Conservation (phyloP, 305 asterid species). For the Solanum hybrid region DNA sequence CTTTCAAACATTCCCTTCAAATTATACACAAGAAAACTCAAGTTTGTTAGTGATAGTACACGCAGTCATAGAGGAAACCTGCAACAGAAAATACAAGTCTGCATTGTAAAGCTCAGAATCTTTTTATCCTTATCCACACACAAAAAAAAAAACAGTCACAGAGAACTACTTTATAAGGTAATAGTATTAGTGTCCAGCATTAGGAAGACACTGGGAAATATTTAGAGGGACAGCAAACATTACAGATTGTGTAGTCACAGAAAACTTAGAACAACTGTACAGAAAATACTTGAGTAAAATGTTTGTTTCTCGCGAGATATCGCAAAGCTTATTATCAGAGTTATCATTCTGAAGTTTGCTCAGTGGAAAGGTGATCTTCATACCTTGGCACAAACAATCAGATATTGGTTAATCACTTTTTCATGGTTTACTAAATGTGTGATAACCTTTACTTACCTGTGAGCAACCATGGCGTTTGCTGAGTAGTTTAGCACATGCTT, state of each 20-base stretch:
- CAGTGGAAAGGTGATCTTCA: background rate
- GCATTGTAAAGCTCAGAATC: background rate
- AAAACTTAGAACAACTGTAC: background rate
- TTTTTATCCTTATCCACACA: background rate
- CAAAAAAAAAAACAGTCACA: background rate
- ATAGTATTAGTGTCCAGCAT: background rate
- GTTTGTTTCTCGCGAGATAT: background rate
- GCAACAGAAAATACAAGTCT: background rate
- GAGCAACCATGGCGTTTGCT: conserved; percentile 53
- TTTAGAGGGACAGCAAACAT: background rate
- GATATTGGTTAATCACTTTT: background rate
- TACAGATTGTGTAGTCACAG: background rate
- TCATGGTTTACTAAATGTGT: background rate
- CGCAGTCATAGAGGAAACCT: background rate
- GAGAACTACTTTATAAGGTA: background rate
- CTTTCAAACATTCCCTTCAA: background rate
- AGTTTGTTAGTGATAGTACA: background rate
- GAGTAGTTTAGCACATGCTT: conserved; percentile 50
- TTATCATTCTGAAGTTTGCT: background rate
- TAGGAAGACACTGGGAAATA: background rate
- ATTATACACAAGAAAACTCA: conserved; percentile 1
- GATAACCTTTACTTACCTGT: conserved; percentile 41
- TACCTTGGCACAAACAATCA: background rate
- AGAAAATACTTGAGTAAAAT: background rate
- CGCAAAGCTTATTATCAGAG: background rate